A percentile compares a stretch with the other conserved stretches of the same genome.
These are phyloP conservation scores for Ustilago curta DNA, from an alignment of 1,284 basidiomycete species.

Conservation along the genomic window DNA sequence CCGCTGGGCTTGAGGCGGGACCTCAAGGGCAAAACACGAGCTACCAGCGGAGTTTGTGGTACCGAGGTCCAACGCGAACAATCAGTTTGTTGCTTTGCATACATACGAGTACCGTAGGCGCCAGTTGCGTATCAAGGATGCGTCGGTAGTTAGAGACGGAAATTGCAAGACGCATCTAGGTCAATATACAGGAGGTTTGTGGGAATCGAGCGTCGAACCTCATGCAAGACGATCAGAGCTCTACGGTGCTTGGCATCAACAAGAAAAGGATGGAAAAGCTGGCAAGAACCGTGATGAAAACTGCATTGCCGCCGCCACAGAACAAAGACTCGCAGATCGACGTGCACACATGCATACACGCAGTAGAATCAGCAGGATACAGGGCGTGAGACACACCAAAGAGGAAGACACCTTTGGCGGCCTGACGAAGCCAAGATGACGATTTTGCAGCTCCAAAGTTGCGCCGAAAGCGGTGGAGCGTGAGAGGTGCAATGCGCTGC, in stretches of 20 bases:
- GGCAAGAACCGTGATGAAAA: too few relatives aligned
- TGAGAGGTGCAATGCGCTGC: constrained; percentile 1
- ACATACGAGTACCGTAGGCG: background rate
- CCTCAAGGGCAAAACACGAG: background rate
- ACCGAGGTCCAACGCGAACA: background rate
- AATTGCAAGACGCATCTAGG: too few relatives aligned
- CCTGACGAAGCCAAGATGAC: background rate
- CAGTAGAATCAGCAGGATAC: constrained; percentile 3
- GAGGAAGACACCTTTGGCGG: background rate
- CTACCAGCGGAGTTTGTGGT: background rate
- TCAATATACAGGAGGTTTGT: too few relatives aligned
- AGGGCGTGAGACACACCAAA: constrained; percentile 13
- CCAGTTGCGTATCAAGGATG: too few relatives aligned
- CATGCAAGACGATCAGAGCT: too few relatives aligned
- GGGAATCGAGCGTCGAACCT: too few relatives aligned
- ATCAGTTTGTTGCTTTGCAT: background rate
- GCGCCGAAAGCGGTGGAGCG: constrained; percentile 2
- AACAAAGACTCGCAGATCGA: background rate
- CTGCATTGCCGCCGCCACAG: constrained; percentile 2
- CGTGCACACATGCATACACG: too few relatives aligned
- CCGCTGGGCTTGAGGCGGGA: constrained; percentile 1
- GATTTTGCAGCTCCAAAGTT: background rate
- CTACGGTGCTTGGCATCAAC: background rate
- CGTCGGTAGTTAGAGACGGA: too few relatives aligned
- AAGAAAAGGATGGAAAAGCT: background rate